Base-by-base conservation (phyloP, 129 eudicot genomes). In the Kitagawia praeruptora region DNA sequence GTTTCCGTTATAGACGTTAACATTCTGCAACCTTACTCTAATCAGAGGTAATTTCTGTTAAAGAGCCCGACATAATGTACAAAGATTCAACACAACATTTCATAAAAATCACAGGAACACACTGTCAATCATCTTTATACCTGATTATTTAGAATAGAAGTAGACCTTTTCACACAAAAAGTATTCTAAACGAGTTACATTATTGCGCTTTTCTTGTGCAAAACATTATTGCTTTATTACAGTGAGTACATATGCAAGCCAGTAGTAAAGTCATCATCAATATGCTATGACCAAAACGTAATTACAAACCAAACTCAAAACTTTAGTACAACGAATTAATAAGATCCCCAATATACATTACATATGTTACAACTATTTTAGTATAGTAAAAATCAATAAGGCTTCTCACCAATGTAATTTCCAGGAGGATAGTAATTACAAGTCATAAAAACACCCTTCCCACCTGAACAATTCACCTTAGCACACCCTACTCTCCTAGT, bases 371-470 rank as follows among this genome's bases (percentile, higher is more conserved):
- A 58, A 23, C 31, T 58, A 58, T 2, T 58, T 23, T 58, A 23
- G 3, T 54, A 21, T 2, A 23, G 69, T 61, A 61, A 61, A n/a
- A 61, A n/a, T 91, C 75, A 93, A 27, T 90, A 93, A 83, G 98
- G 98, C 86, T 80, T 93, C 80, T 88, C 89, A 46, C 98, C 98
- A 49, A 87, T 44, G 76, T 85, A 93, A 72, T 93, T 91, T 31
- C 98, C 98, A 2, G 97, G 97, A 38, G 98, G 98, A 73, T 93
- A 91, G 83, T 93, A 93, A 53, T 87, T 89, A 63, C 98, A 93
- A 27, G 81, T 86, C 88, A 93, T 85, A 56, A 93, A 91, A 71
- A 87, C 91, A 51, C 98, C 97, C 64, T 54, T 83, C 8, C 97
- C 96, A 66, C 83, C 85, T 45, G 48, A 54, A 78, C 98, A 93